Evolutionary conservation across 2,329 filamentous ascomycete species (phyloP), one percentile per base, ranked within the genome.

Genomic region (Pseudophaeomoniella oleicola): DNA sequence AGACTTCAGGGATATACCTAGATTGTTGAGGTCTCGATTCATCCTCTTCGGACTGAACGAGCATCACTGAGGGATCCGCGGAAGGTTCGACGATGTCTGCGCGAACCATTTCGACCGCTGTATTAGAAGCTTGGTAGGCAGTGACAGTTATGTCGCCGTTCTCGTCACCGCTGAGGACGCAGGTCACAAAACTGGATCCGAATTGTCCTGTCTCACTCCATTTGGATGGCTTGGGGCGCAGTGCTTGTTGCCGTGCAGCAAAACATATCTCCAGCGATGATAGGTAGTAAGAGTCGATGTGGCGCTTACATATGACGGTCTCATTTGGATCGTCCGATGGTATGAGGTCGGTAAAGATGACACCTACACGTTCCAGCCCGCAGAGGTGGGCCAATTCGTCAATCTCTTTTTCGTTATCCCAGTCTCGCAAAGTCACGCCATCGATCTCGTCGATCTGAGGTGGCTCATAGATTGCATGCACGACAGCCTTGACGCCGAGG

Each of bases 201-300:
- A 94, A 98, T 38, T 73, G 73, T 32, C 88, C 90, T 2, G 83
- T 92, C 50, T 94, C 87, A 55, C 88, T 94, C 88, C 90, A 98
- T 57, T 94, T 96, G 5, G 84, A 90, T 13, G 85, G 68, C 49
- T 92, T 88, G 1, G 88, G 87, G 48, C 94, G 75, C 50, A 82
- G 78, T 5, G 85, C 84, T 59, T 98, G 90, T 42, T 92, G 70
- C 34, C 86, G 75, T 14, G 90, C 79, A 1, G 87, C 82, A 57
- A 94, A 96, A 44, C 76, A 77, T 42, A 96, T 80, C 58, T 98
- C 90, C 10, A 93, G 73, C 1, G 90, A 94, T 0, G 87, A 87
- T 9, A 98, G 72, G 55, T 80, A 96, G 61, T 93, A 94, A 0
- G 88, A 94, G 57, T 96, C 88, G 37, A 85, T 79, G 55, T 98